phyloP scores from a whole-genome alignment of 148 eudicot genomes.

The Cornus kousa region DNA sequence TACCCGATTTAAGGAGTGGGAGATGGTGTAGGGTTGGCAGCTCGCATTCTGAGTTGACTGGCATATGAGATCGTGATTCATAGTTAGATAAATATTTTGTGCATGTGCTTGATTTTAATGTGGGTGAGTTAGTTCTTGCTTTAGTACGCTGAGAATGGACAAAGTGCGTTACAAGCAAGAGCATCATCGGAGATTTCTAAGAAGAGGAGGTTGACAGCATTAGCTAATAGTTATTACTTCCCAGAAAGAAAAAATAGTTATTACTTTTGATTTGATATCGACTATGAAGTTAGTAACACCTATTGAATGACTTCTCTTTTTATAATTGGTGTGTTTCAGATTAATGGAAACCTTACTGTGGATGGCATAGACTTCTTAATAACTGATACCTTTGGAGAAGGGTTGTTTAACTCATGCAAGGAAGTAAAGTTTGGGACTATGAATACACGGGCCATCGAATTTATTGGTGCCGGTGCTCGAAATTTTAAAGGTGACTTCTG shows the following conservation, averaged over 20 bases:
- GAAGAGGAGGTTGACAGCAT: no score
- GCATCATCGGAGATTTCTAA: no score
- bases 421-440: conserved; percentile 71
- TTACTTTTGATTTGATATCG: no score
- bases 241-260: no score
- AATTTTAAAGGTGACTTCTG: conserved; percentile 42
- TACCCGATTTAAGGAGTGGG: neutral
- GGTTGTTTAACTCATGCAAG: conserved; percentile 59
- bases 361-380: conserved; percentile 62
- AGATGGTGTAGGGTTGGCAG: neutral
- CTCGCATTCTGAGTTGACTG: neutral
- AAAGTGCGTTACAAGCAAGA: no score
- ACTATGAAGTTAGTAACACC: neutral
- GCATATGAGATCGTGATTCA: neutral
- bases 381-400: conserved; percentile 59
- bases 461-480: conserved; percentile 67
- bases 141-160: no score
- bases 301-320: neutral
- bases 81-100: neutral
- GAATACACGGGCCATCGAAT: conserved; percentile 74
- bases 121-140: neutral
- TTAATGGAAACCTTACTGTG: conserved; percentile 48
- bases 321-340: conserved; percentile 28
- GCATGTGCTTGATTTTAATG: neutral
- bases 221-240: no score